Evolutionary conservation across 2,329 filamentous ascomycete genomes (phyloP).

Genomic region (Sarocladium kiliense): DNA sequence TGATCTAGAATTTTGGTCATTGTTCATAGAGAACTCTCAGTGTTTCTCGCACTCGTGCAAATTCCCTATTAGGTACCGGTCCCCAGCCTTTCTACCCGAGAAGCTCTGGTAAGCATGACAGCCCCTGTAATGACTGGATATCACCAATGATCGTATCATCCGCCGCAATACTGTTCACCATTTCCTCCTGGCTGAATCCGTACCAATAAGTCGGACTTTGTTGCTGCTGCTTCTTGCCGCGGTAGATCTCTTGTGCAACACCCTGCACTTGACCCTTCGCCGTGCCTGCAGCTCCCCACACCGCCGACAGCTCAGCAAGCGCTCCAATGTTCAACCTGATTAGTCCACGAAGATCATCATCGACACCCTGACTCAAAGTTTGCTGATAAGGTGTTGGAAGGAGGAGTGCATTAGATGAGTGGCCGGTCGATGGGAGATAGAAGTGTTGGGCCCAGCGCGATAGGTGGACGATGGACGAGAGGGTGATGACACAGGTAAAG

Average conservation of each 20-base stretch:
- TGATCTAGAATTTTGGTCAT: not conserved
- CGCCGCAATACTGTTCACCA: slow-evolving; percentile 43
- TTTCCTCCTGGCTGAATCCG: slow-evolving; percentile 43
- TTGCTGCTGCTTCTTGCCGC: slow-evolving; percentile 50
- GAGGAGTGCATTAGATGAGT: slow-evolving; percentile 39
- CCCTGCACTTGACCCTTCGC: slow-evolving; percentile 70
- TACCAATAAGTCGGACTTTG: slow-evolving; percentile 43
- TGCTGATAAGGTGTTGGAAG: slow-evolving; percentile 3
- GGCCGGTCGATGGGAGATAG: slow-evolving; percentile 36
- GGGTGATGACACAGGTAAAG: slow-evolving; percentile 74
- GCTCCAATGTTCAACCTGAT: slow-evolving; percentile 76
- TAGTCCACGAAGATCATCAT: slow-evolving; percentile 65
- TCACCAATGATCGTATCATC: slow-evolving; percentile 51
- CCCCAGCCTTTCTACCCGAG: no score
- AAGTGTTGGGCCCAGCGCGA: slow-evolving; percentile 59
- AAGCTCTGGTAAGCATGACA: not conserved
- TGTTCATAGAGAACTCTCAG: not conserved
- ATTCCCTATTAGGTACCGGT: no score
- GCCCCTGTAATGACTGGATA: slow-evolving; percentile 23
- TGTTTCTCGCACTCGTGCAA: no score
- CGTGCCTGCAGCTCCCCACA: slow-evolving; percentile 68
- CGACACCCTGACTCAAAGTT: slow-evolving; percentile 26
- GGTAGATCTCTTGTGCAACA: slow-evolving; percentile 73
- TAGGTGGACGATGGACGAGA: slow-evolving; percentile 76
- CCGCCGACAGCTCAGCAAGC: slow-evolving; percentile 60